A percentile compares a stretch with the other conserved stretches of the same genome.
These are phyloP conservation scores for Phlebiopsis flavidoalba DNA, from an alignment of 768 basidiomycete species.

Conservation along the genomic window DNA sequence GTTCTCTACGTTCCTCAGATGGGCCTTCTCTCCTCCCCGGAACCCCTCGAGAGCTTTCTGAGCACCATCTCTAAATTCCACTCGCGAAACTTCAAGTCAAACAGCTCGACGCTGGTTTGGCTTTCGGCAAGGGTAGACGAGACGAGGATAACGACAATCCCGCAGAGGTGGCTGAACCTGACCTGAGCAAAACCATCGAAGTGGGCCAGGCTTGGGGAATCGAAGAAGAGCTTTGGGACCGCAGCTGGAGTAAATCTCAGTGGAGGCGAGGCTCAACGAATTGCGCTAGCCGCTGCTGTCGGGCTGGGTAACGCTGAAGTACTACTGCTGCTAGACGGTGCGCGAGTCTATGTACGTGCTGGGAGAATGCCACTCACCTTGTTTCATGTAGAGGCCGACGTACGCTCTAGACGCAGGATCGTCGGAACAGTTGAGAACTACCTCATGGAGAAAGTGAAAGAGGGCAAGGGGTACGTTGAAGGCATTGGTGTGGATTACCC, in stretches of 20 bases:
- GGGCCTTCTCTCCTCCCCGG: slow-evolving; percentile 83
- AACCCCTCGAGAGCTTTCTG: slow-evolving; percentile 72
- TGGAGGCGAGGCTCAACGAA: slow-evolving; percentile 83
- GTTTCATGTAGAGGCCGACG: slow-evolving; percentile 66
- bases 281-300: slow-evolving; percentile 72
- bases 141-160: neutral
- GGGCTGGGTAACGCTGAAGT: slow-evolving; percentile 74
- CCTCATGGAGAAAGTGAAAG: slow-evolving; percentile 47
- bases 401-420: slow-evolving; percentile 77
- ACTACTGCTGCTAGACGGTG: slow-evolving; percentile 68
- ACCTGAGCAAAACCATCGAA: slow-evolving; percentile 33
- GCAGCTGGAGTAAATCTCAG: slow-evolving; percentile 77
- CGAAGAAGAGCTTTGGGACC: slow-evolving; percentile 64
- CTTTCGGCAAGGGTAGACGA: slow-evolving; percentile 11
- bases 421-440: slow-evolving; percentile 62
- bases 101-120: slow-evolving; percentile 12
- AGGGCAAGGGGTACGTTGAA: slow-evolving; percentile 48
- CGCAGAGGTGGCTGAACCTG: neutral
- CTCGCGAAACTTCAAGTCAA: slow-evolving; percentile 30
- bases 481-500: slow-evolving; percentile 85
- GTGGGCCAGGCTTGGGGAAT: slow-evolving; percentile 65
- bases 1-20: slow-evolving; percentile 86
- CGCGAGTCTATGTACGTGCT: neutral
- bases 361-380: neutral
- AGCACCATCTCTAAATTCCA: slow-evolving; percentile 46